Evolutionary conservation across 257 asterid genomes (phyloP), one percentile per base, ranked within the genome.

Genomic region (Plectranthus barbatus): DNA sequence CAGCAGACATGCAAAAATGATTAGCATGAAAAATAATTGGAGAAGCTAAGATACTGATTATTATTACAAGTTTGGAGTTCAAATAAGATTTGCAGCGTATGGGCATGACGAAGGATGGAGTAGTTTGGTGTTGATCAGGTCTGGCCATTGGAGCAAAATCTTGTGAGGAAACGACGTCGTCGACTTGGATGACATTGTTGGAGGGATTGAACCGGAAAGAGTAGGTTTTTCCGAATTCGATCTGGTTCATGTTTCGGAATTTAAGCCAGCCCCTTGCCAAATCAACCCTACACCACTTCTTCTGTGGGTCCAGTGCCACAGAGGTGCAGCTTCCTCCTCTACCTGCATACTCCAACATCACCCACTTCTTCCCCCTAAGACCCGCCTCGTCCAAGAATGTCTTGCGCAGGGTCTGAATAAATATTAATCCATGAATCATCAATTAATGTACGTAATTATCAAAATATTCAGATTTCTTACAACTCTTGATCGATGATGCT

Each of bases 321-420:
- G 24, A 36, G 5, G 9, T 23, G 1, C 6, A 11, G 14, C 39
- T 33, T n/a, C 36, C 6, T 0, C 7, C 7, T 0, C 66, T 53
- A 0, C 13, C 34, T 18, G 10, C 31, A 40, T 59, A 62, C 67
- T 37, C 49, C 58, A 80, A 6, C 56, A 3, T 52, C 73, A 73
- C 64, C 3, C n/a, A 2, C 19, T 9, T 45, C 8, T 54, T 50
- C 13, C 8, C 41, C 7, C 5, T 36, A 9, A 77, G 9, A 29
- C 69, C 66, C 13, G 71, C 26, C 37, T 36, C 73, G 19, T 2
- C n/a, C 2, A 23, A 62, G 56, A 76, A 73, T 2, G 13, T 0
- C 23, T 9, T 13, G 1, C 53, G 58, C n/a, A 79, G 9, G 26
- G 0, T 1, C 81, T 75, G 36, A 31, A 31, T 26, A 26, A 1